A percentile compares a stretch with the other conserved stretches of the same genome.
These are phyloP conservation scores for Ogataea chonburiensis DNA, from an alignment of 805 yeast genomes.

Conservation along the genomic window DNA sequence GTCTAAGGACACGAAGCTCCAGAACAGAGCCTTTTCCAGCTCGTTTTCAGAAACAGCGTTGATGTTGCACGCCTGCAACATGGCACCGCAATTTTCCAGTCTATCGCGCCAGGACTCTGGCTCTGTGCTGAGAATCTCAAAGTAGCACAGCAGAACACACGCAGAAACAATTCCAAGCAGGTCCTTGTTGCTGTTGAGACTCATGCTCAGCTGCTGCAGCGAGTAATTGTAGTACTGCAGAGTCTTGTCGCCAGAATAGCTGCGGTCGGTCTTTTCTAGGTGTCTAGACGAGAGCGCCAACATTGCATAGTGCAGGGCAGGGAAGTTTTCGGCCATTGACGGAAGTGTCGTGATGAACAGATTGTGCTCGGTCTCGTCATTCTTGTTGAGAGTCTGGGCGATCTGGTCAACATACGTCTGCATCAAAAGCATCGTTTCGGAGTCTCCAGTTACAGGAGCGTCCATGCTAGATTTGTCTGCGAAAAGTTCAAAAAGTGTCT, in stretches of 20 bases:
- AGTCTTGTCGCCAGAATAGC: conserved; percentile 29
- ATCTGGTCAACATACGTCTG: conserved; percentile 38
- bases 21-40: conserved; percentile 40
- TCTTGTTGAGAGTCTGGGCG: conserved; percentile 30
- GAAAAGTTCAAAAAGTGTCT: conserved; percentile 28
- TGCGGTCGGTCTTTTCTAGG: conserved; percentile 22
- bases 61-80: conserved; percentile 39
- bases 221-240: conserved; percentile 31
- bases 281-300: conserved; percentile 33
- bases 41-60: conserved; percentile 36
- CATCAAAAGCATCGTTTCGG: conserved; percentile 33
- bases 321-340: conserved; percentile 39
- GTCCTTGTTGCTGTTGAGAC: conserved; percentile 34
- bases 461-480: conserved; percentile 26
- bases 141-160: conserved; percentile 41
- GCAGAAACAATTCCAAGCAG: conserved; percentile 33
- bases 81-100: conserved; percentile 38
- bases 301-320: conserved; percentile 27
- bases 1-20: conserved; percentile 46
- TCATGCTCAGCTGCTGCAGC: conserved; percentile 34
- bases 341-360: conserved; percentile 36
- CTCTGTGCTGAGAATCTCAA: conserved; percentile 42
- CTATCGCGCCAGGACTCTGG: conserved; percentile 41
- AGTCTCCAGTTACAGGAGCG: conserved; percentile 30
- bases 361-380: conserved; percentile 28